Evolutionary conservation across 495 filamentous ascomycete species (phyloP), one percentile per base, ranked within the genome.

Genomic region (Aspergillus sclerotioniger): DNA sequence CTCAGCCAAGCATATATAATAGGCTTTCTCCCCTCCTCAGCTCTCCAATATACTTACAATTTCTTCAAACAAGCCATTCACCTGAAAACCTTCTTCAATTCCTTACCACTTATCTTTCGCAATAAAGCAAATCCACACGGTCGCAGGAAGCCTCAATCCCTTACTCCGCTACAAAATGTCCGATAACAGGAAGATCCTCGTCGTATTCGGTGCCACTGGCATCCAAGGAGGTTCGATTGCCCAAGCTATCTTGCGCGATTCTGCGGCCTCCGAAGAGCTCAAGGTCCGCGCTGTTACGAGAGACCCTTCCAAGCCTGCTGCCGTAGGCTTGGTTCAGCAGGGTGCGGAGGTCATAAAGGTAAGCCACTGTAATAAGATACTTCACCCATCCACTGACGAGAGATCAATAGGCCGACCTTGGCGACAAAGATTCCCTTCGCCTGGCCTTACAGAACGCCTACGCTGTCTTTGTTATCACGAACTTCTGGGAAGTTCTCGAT

Each of bases 161-260:
- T 3, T 46, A 48, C 7, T 21, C 13, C 19, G 20, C 25, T 25
- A 21, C 25, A 52, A 17, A 16, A 54, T 43, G 37, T 13, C 37
- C 52, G 19, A 21, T n/a, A n/a, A n/a, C 13, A 54, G 28, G 52
- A 44, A 54, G 16, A 31, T 54, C 12, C 1, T 54, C 52, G 19
- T 29, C 37, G 37, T 54, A 21, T 54, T 54, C 19, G 52, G 52
- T n/a, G 52, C 52, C 35, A 54, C 52, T 37, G 52, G 52, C 12
- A 54, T 15, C 12, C 52, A 54, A 45, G 52, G 52, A 3, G 52
- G 52, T 21, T 45, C 37, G 1, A 37, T 54, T 16, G 52, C 52
- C 19, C 19, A 29, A 44, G n/a, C 52, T 37, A 45, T 54, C 8
- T 28, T 54, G 21, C 15, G 5, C 37, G 52, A 54, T 29, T 37